Evolutionary conservation across 305 asterid genomes (phyloP), one percentile per base, ranked within the genome.

Genomic region (Solanum chacoense): DNA sequence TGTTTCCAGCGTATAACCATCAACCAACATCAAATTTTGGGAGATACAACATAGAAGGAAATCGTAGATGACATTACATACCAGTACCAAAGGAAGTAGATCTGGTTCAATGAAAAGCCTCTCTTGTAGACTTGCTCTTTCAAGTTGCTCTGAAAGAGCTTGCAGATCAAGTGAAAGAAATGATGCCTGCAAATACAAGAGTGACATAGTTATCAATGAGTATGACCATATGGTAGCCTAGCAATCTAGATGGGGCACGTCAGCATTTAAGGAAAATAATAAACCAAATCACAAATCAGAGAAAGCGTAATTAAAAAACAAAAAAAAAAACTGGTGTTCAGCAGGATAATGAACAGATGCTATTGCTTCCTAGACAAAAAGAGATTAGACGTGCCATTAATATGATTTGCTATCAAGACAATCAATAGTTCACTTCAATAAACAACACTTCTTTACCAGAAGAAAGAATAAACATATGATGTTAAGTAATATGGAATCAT

Each of bases 101-200:
- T 93, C 98, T 13, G 98, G 92, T 77, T 92, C 98, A 28, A 96
- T 72, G 86, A 95, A 96, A 90, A 95, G 93, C 92, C 98, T 94
- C 90, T 94, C 94, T 12, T 96, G 92, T 88, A 94, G 91, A 91
- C 92, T 94, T 71, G 95, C 92, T 93, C 94, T 97, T 83, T 94
- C 92, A 92, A 97, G 95, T 91, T 94, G 96, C 86, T 93, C 93
- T 6, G 98, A 93, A 84, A 97, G 98, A 69, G 94, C 88, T 84
- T 93, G 91, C 88, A 97, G 89, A 93, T 96, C 91, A 45, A 97
- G 97, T 11, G 98, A 96, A 87, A 97, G 95, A 92, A 97, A 97
- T 32, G 98, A 91, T n/a, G 93, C 93, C 99, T 97, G 96, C 91
- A 91, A 71, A 85, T 73, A 72, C 16, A 91, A 86, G 85, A 91